Conservation (phyloP, 163 green algal genomes). For the Coccomyxa subellipsoidea region DNA sequence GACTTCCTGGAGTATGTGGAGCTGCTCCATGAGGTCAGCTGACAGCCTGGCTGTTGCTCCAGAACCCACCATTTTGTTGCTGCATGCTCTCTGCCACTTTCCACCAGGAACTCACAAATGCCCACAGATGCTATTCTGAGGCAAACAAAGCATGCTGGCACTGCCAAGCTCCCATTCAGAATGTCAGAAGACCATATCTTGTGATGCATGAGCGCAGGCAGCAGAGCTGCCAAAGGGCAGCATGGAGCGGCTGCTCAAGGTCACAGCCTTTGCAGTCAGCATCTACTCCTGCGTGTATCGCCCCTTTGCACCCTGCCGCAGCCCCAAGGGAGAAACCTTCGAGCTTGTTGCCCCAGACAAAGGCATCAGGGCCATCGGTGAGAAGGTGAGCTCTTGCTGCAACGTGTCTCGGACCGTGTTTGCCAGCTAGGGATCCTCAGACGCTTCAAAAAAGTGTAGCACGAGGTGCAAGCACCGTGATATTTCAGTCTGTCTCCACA, state of each 20-base stretch:
- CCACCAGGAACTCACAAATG: too few relatives aligned
- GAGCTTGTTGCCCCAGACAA: constrained; percentile 63
- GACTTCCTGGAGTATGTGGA: constrained; percentile 85
- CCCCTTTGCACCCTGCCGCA: constrained; percentile 29
- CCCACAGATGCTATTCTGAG: background rate
- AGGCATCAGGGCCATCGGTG: constrained; percentile 56
- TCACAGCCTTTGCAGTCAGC: constrained; percentile 73
- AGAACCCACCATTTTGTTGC: background rate
- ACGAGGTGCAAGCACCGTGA: constrained; percentile 62
- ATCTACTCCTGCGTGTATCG: constrained; percentile 41
- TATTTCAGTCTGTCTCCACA: constrained; percentile 2
- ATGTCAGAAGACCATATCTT: background rate
- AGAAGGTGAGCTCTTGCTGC: constrained; percentile 59
- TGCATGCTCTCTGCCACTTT: background rate
- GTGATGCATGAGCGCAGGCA: constrained; percentile 24
- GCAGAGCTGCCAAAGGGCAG: constrained; percentile 40
- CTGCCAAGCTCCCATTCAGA: background rate
- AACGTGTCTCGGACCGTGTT: background rate
- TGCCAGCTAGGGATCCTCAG: constrained; percentile 43
- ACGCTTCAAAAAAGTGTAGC: constrained; percentile 53
- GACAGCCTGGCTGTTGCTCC: too few relatives aligned
- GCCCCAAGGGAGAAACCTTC: constrained; percentile 76
- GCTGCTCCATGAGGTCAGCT: constrained; percentile 61
- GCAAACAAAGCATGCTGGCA: too few relatives aligned
- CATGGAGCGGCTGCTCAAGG: constrained; percentile 52